These are phyloP conservation scores for Alternaria novae-zelandiae DNA, from an alignment of 2,329 filamentous ascomycete species.

Conservation along the genomic window DNA sequence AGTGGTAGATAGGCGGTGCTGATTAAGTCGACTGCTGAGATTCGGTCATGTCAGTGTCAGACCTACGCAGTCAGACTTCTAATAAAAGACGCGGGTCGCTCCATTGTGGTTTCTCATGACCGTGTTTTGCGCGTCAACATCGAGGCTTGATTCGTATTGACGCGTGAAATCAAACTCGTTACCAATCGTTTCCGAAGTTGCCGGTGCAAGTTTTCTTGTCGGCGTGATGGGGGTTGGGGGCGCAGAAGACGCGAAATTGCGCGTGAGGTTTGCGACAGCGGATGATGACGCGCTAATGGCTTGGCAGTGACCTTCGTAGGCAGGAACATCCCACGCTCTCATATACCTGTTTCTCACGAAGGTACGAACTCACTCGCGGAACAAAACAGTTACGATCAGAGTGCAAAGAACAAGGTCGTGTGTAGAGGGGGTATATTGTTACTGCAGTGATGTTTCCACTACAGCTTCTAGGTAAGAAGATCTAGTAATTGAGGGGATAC, in stretches of 20 bases:
- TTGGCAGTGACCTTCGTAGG: not conserved
- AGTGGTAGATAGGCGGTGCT: not conserved
- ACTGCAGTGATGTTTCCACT: constrained; percentile 2
- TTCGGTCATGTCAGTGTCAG: rapidly evolving
- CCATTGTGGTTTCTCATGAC: not conserved
- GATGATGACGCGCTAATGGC: not conserved
- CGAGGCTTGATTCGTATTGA: not conserved
- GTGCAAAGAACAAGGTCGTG: not conserved
- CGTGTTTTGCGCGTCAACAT: not conserved
- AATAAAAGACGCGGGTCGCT: not conserved
- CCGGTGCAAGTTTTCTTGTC: not conserved
- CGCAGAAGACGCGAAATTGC: not conserved
- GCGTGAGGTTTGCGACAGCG: not conserved
- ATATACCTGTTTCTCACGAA: not conserved
- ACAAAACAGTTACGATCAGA: no score
- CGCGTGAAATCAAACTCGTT: not conserved
- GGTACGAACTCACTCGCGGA: not conserved
- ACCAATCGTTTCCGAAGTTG: not conserved
- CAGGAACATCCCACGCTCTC: not conserved
- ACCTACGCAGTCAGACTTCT: not conserved
- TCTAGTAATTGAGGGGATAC: constrained; percentile 11
- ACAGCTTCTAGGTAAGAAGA: constrained; percentile 8
- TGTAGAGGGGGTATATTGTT: constrained; percentile 10
- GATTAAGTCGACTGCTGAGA: not conserved
- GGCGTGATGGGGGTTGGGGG: not conserved